Evolutionary conservation across 306 rosid genomes (phyloP), one percentile per base, ranked within the genome.

Genomic region (Ochetophila trinervis): DNA sequence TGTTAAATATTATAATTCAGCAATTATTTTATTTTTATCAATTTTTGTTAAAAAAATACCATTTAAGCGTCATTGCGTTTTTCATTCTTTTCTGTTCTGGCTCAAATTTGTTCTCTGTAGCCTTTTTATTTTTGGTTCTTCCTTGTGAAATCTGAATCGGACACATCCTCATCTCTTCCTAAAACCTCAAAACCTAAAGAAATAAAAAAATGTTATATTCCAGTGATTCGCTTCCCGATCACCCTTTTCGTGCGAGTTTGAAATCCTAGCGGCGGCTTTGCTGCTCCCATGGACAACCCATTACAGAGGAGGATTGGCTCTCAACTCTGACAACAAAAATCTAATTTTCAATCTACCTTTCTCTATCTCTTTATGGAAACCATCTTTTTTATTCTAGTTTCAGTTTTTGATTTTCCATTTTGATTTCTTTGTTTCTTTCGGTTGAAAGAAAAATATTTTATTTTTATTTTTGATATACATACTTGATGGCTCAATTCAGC

Each of bases 251-350:
- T 88, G 55, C 77, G 99, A 77, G 79, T 62, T 48, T 21, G 96
- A 94, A 30, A 17, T 86, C 5, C 22, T 75, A 2, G 72, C 88
- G 53, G 69, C 85, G 15, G 24, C 87, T 80, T 86, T 93, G 19
- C 80, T 90, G 37, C 79, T 93, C 58, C 81, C 80, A 0, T 93
- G 99, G 97, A 78, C 84, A 15, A 37, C 83, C 21, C 90, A 83
- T 76, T 90, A 80, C 86, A 65, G 99, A 18, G 99, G 99, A 48
- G 99, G 99, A 57, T 78, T 93, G 72, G 88, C 99, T 70, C 95
- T 93, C 64, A n/a, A 81, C 48, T 93, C 99, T 24, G 91, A 83
- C 13, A 83, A 90, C 87, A 93, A 93, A 78, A 88, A 84, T 85
- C 97, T 81, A 80, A 93, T 93, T 65, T 93, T 93, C 78, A 93